These are phyloP conservation scores for Orbilia ellipsospora DNA, from an alignment of 2,329 filamentous ascomycete species.

Conservation along the genomic window DNA sequence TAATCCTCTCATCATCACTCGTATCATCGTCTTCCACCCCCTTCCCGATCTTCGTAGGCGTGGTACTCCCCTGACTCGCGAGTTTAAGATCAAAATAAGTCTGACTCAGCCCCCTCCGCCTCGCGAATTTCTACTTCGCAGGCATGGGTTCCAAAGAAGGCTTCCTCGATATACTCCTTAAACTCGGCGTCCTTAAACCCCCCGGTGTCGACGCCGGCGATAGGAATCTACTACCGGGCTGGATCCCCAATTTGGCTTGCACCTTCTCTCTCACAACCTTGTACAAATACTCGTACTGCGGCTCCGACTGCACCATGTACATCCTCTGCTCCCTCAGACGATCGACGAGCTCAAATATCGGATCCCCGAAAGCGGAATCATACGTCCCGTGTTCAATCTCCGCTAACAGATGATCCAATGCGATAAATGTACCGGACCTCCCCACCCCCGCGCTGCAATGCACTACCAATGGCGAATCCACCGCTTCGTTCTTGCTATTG, in stretches of 20 bases:
- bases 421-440: constrained; percentile 93
- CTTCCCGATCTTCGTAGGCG: not conserved
- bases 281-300: constrained; percentile 89
- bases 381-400: constrained; percentile 82
- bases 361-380: constrained; percentile 68
- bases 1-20: not conserved
- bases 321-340: constrained; percentile 84
- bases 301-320: constrained; percentile 92
- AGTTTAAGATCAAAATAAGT: not conserved
- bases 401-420: constrained; percentile 87
- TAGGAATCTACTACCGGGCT: constrained; percentile 59
- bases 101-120: constrained; percentile 12
- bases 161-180: constrained; percentile 35
- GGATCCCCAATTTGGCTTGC: constrained; percentile 59
- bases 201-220: constrained; percentile 32
- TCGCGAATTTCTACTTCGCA: constrained; percentile 43
- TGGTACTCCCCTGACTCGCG: not conserved
- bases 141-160: constrained; percentile 44
- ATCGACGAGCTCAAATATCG: constrained; percentile 82
- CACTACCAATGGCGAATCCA: constrained; percentile 59
- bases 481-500: constrained; percentile 62
- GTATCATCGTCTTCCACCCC: constrained; percentile 16
- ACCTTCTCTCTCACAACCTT: constrained; percentile 79
- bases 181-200: constrained; percentile 40
- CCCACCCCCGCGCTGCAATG: constrained; percentile 87